A percentile compares a stretch with the other conserved stretches of the same genome.
These are phyloP conservation scores for Tetrahymena borealis DNA, from an alignment of 73 alveolate species.

Conservation along the genomic window DNA sequence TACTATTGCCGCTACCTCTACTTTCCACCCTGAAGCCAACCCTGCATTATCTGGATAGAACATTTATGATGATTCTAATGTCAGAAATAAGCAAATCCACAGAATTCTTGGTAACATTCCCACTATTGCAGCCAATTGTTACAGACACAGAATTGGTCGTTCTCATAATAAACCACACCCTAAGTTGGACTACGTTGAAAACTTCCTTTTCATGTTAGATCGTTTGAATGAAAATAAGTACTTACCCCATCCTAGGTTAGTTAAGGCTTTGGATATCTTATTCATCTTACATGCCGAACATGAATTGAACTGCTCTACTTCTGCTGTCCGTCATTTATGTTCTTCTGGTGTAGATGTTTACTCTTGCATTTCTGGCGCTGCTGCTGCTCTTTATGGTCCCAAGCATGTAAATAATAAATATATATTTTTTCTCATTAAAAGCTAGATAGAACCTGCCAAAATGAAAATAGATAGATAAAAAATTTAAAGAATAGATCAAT, in stretches of 20 bases:
- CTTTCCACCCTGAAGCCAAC: slow-evolving; percentile 90
- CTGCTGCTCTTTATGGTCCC: slow-evolving; percentile 87
- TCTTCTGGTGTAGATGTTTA: slow-evolving; percentile 72
- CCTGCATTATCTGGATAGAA: slow-evolving; percentile 78
- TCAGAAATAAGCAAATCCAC: slow-evolving; percentile 49
- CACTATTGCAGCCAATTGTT: slow-evolving; percentile 72
- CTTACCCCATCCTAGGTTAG: slow-evolving; percentile 72
- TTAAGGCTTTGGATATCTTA: slow-evolving; percentile 70
- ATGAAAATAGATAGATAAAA: too few species aligned
- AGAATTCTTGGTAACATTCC: slow-evolving; percentile 63
- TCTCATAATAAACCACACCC: slow-evolving; percentile 62
- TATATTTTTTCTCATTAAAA: background rate
- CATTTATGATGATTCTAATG: slow-evolving; percentile 59
- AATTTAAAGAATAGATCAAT: too few species aligned
- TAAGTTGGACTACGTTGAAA: slow-evolving; percentile 68
- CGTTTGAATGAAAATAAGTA: slow-evolving; percentile 55
- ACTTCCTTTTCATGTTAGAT: slow-evolving; percentile 85
- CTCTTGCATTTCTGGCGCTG: slow-evolving; percentile 78
- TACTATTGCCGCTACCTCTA: slow-evolving; percentile 70
- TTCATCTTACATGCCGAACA: slow-evolving; percentile 90
- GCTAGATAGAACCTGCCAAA: too few species aligned
- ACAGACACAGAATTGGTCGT: slow-evolving; percentile 79
- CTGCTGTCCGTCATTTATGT: slow-evolving; percentile 85
- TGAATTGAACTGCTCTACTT: slow-evolving; percentile 87
- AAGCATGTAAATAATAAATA: slow-evolving; percentile 38